Evolutionary conservation across 495 filamentous ascomycete genomes (phyloP).

Genomic region (Hyaloscypha finlandica): DNA sequence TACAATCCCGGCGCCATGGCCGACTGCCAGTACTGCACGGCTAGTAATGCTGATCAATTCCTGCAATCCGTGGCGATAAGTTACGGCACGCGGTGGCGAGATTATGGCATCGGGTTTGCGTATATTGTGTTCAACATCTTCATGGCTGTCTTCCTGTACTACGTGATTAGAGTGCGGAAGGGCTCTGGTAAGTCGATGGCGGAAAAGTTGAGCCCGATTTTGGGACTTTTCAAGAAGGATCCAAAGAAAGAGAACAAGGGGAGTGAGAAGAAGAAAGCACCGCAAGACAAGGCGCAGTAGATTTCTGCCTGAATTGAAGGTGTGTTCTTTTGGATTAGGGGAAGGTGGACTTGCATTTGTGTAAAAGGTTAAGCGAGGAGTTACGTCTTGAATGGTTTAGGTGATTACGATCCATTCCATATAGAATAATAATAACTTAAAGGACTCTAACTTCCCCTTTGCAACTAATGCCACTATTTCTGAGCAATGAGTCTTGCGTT

Average conservation of each 20-base stretch:
- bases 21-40: conserved; percentile 63
- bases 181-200: conserved; percentile 45
- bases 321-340: too few relatives aligned
- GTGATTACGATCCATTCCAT: too few relatives aligned
- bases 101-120: conserved; percentile 49
- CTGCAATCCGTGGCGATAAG: conserved; percentile 51
- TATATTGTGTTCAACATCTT: conserved; percentile 79
- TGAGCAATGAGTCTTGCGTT: too few relatives aligned
- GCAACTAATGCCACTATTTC: too few relatives aligned
- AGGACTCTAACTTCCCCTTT: too few relatives aligned
- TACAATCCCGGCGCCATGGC: conserved; percentile 49
- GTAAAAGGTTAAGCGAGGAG: too few relatives aligned
- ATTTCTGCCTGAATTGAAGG: not conserved
- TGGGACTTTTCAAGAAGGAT: conserved; percentile 31
- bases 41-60: conserved; percentile 63
- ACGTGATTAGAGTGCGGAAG: conserved; percentile 77
- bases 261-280: conserved; percentile 21
- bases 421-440: too few relatives aligned
- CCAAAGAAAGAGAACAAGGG: conserved; percentile 22
- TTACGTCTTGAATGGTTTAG: too few relatives aligned
- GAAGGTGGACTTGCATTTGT: too few relatives aligned
- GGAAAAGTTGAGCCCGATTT: conserved; percentile 20
- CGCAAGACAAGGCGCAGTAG: conserved; percentile 15
- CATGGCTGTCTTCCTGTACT: conserved; percentile 73
- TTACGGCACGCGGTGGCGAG: conserved; percentile 44